These are phyloP conservation scores for Leptodontidium sp. DNA, from an alignment of 2,329 filamentous ascomycete genomes.

Conservation along the genomic window DNA sequence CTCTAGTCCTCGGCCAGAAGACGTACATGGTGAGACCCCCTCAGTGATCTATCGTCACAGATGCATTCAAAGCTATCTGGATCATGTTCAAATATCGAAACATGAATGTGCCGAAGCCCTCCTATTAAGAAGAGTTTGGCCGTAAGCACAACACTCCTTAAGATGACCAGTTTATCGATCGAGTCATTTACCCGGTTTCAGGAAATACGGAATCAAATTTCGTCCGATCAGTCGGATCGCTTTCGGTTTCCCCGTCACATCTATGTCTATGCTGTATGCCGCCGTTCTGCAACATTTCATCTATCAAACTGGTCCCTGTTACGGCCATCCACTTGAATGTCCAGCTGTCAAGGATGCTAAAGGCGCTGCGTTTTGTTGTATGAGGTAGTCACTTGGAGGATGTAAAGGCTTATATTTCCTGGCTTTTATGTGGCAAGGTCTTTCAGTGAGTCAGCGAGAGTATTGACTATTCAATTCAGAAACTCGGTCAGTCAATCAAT, in stretches of 20 bases:
- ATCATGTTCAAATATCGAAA: conserved; percentile 59
- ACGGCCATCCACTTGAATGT: conserved; percentile 46
- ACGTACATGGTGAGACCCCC: conserved; percentile 62
- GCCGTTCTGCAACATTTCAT: conserved; percentile 65
- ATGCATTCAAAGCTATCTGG: conserved; percentile 69
- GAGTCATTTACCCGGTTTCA: conserved; percentile 66
- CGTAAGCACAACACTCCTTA: conserved; percentile 24
- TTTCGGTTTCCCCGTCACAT: conserved; percentile 67
- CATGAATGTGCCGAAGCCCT: conserved; percentile 68
- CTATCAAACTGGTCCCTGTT: conserved; percentile 67
- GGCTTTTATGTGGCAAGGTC: too few species aligned
- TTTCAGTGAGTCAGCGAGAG: too few species aligned
- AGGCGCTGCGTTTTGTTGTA: conserved; percentile 48
- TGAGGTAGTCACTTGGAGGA: too few species aligned
- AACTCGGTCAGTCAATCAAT: background rate
- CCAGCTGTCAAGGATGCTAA: conserved; percentile 12
- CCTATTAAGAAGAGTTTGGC: conserved; percentile 63
- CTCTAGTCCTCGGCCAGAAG: conserved; percentile 59
- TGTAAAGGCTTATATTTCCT: too few species aligned
- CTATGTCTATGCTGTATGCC: conserved; percentile 62
- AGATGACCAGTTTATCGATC: conserved; percentile 72
- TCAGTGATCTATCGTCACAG: conserved; percentile 69
- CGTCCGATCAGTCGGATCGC: conserved; percentile 64
- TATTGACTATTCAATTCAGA: background rate
- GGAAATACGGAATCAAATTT: conserved; percentile 62